Percentiles rank a stretch among this genome's conserved stretches.
phyloP scores from a whole-genome alignment of 495 filamentous ascomycete species.

The Saxophila tyrrhenica region DNA sequence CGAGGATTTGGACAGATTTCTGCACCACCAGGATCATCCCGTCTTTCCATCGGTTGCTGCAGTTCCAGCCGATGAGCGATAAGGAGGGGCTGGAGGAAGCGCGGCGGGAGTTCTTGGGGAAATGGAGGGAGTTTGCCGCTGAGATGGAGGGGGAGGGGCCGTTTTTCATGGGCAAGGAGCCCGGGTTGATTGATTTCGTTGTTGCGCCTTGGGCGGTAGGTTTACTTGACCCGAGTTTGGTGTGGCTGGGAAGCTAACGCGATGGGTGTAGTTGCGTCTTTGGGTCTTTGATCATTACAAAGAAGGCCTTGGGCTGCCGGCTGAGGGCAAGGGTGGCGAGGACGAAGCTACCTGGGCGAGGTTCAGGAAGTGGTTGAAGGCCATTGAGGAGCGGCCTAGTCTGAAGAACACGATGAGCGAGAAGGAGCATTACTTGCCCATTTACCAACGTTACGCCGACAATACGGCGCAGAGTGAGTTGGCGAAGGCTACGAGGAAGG shows the following conservation, averaged over 20 bases:
- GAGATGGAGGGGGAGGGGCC: conserved; percentile 48
- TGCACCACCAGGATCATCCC: conserved; percentile 52
- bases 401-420: conserved; percentile 52
- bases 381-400: conserved; percentile 43
- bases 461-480: conserved; percentile 60
- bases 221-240: background rate
- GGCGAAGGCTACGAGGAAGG: conserved; percentile 54
- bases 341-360: conserved; percentile 47
- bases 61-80: conserved; percentile 40
- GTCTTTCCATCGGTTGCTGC: conserved; percentile 51
- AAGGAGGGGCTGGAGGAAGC: conserved; percentile 33
- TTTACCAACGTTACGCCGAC: conserved; percentile 61
- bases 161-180: conserved; percentile 49
- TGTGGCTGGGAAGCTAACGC: too few relatives aligned
- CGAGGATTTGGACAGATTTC: conserved; percentile 59
- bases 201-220: conserved; percentile 50
- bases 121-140: conserved; percentile 43
- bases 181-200: conserved; percentile 51
- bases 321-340: conserved; percentile 33
- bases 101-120: conserved; percentile 38
- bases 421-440: conserved; percentile 47
- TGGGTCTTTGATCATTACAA: conserved; percentile 66
- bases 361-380: conserved; percentile 50
- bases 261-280: conserved; percentile 36
- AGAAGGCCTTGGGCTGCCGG: conserved; percentile 49